A percentile compares a stretch with the other conserved stretches of the same genome.
Conservation (phyloP, 805 yeast species). For the Priceomyces carsonii region DNA sequence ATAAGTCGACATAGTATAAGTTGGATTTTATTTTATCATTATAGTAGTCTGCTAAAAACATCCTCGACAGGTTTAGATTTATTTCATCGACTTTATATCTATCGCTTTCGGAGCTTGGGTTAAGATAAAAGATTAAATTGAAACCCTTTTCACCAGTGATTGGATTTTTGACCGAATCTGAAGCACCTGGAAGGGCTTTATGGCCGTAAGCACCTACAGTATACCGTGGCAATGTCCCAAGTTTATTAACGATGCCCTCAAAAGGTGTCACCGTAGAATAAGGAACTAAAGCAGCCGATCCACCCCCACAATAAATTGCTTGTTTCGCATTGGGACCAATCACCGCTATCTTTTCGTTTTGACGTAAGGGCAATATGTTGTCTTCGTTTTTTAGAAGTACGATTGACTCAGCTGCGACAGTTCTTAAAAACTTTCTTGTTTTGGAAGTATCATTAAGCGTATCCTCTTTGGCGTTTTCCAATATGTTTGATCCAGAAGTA, state of each 20-base stretch:
- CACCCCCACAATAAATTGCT: constrained; percentile 34
- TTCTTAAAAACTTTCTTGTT: constrained; percentile 20
- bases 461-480: constrained; percentile 22
- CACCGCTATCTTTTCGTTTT: constrained; percentile 29
- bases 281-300: constrained; percentile 29
- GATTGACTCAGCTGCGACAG: constrained; percentile 25
- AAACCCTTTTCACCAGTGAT: constrained; percentile 24
- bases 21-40: constrained; percentile 16
- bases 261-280: constrained; percentile 29
- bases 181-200: constrained; percentile 28
- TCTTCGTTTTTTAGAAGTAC: constrained; percentile 31
- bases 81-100: constrained; percentile 16
- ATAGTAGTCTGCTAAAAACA: constrained; percentile 23
- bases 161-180: constrained; percentile 19
- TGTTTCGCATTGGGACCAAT: constrained; percentile 35
- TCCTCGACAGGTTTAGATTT: constrained; percentile 15
- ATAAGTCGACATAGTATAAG: constrained; percentile 45
- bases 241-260: constrained; percentile 17
- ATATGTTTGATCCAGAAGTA: constrained; percentile 19
- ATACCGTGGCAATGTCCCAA: constrained; percentile 21
- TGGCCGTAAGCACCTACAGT: constrained; percentile 32
- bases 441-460: constrained; percentile 23
- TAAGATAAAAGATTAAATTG: constrained; percentile 20
- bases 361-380: constrained; percentile 28
- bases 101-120: constrained; percentile 11